These are phyloP conservation scores for Aspergillus hancockii DNA, from an alignment of 495 filamentous ascomycete genomes.

Conservation along the genomic window DNA sequence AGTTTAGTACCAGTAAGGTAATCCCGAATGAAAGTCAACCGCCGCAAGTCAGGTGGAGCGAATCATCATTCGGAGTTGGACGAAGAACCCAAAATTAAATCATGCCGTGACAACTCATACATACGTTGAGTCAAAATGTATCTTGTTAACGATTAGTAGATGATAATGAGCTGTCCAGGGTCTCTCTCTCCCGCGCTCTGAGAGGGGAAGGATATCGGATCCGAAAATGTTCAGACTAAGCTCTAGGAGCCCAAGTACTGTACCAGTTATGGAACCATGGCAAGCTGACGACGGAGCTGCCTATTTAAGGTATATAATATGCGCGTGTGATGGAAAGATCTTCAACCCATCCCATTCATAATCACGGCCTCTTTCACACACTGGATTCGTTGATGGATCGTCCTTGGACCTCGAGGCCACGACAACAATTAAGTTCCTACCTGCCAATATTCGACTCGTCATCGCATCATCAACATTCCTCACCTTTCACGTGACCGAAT, in stretches of 20 bases:
- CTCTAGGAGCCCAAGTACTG: not conserved
- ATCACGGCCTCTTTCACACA: not conserved
- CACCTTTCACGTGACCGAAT: not conserved
- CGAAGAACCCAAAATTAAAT: conserved; percentile 15
- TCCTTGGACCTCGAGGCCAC: no score
- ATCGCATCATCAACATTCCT: not conserved
- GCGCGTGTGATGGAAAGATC: not conserved
- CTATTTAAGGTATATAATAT: not conserved
- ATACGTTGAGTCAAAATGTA: conserved; percentile 4
- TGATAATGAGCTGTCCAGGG: not conserved
- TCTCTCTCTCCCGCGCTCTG: not conserved
- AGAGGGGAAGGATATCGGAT: no score
- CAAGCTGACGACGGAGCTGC: not conserved
- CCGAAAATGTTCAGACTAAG: not conserved
- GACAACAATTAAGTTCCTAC: no score
- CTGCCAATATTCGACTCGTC: not conserved
- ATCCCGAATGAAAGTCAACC: conserved; percentile 17
- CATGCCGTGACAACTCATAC: conserved; percentile 29
- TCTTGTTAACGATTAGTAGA: not conserved
- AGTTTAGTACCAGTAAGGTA: not conserved
- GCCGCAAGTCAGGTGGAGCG: conserved; percentile 41
- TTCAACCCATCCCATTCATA: no score
- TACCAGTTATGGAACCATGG: not conserved
- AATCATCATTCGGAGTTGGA: not conserved
- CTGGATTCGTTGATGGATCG: not conserved